Conservation (phyloP, 176 grass and related monocot species). For the Ensete ventricosum region DNA sequence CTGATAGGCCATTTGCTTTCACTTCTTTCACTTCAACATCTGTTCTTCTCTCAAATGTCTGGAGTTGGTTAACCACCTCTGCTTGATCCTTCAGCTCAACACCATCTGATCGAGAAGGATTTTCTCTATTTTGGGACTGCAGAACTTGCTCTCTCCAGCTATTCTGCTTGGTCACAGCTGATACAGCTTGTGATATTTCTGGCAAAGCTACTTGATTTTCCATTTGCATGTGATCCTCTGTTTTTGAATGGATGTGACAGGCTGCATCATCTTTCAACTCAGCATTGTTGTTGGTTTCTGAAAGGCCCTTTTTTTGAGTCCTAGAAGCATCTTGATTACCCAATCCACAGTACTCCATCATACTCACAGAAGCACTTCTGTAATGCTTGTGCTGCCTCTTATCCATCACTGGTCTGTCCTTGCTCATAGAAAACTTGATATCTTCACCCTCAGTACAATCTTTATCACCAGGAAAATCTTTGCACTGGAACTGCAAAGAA, state of each 20-base stretch:
- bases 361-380: background rate
- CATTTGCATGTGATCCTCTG: slow-evolving; percentile 22
- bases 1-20: slow-evolving; percentile 34
- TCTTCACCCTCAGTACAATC: slow-evolving; percentile 29
- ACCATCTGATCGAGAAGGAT: slow-evolving; percentile 25
- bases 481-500: slow-evolving; percentile 4
- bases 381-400: slow-evolving; percentile 26
- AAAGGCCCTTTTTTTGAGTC: slow-evolving; percentile 30
- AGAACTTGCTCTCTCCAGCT: slow-evolving; percentile 29
- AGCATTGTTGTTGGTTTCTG: slow-evolving; percentile 25
- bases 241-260: background rate
- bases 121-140: slow-evolving; percentile 28
- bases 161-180: slow-evolving; percentile 30
- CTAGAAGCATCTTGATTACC: slow-evolving; percentile 32
- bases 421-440: slow-evolving; percentile 26
- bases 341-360: slow-evolving; percentile 6
- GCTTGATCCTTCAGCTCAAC: slow-evolving; percentile 26
- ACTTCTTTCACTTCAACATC: slow-evolving; percentile 30
- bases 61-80: background rate
- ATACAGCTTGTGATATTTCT: slow-evolving; percentile 14
- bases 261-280: slow-evolving; percentile 20
- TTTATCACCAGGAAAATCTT: slow-evolving; percentile 23
- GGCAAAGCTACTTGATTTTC: slow-evolving; percentile 28
- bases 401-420: slow-evolving; percentile 27
- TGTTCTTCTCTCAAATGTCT: slow-evolving; percentile 33